Evolutionary conservation across 805 yeast species (phyloP).

Genomic region (Vanderwaltozyma verrucispora): DNA sequence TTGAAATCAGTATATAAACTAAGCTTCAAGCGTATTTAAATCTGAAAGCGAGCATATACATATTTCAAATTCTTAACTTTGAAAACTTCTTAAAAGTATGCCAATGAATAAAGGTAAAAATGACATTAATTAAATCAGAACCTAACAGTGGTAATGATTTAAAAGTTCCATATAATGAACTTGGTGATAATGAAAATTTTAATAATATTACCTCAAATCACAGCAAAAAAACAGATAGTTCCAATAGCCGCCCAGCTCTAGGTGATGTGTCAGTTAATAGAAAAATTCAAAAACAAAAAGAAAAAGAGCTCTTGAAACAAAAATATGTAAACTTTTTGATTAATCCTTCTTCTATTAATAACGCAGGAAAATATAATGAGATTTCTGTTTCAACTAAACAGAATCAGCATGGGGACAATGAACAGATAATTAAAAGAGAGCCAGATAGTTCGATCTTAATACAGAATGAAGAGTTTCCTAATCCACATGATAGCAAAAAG

Average conservation of each 20-base stretch:
- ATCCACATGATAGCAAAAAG: neutral
- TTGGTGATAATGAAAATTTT: neutral
- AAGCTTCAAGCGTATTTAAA: too few relatives aligned
- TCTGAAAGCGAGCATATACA: too few relatives aligned
- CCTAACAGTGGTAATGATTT: slow-evolving; percentile 2
- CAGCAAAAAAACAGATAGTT: neutral
- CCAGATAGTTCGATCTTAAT: neutral
- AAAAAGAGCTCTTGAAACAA: slow-evolving; percentile 4
- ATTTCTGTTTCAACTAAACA: too few relatives aligned
- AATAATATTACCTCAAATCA: too few relatives aligned
- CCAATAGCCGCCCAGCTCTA: slow-evolving; percentile 17
- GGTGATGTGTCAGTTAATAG: slow-evolving; percentile 9
- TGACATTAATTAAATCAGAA: slow-evolving; percentile 9
- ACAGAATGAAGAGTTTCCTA: neutral
- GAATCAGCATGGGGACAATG: too few relatives aligned
- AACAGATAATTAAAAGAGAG: neutral
- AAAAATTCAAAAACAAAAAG: slow-evolving; percentile 2
- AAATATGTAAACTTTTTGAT: slow-evolving; percentile 8
- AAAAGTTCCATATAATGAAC: neutral
- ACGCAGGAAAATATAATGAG: too few relatives aligned
- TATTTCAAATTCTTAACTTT: too few relatives aligned
- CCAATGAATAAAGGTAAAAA: neutral
- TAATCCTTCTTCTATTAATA: too few relatives aligned
- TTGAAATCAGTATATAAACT: too few relatives aligned
- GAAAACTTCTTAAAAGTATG: too few relatives aligned